A percentile compares a stretch with the other conserved stretches of the same genome.
phyloP scores from a whole-genome alignment of 176 grass and related monocot species.

The Tillandsia fasciculata region DNA sequence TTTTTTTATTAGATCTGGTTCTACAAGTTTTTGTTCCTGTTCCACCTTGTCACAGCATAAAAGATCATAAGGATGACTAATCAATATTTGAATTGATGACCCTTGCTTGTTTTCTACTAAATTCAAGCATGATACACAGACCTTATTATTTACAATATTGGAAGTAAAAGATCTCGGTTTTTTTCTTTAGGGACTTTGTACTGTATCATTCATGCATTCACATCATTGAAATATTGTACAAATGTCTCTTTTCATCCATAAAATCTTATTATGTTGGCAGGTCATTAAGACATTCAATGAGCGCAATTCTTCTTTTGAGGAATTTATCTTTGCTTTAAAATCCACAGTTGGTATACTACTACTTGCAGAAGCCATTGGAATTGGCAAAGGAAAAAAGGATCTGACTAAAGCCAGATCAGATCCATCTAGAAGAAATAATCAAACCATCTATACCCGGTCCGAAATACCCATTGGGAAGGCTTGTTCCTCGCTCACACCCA shows the following conservation, averaged over 20 bases:
- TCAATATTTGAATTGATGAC: too few relatives aligned
- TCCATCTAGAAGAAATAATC: conserved; percentile 41
- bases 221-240: too few relatives aligned
- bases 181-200: not conserved
- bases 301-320: conserved; percentile 42
- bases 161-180: not conserved
- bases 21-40: too few relatives aligned
- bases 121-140: not conserved
- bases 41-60: too few relatives aligned
- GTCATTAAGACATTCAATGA: conserved; percentile 53
- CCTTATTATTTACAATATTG: not conserved
- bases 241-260: conserved; percentile 15
- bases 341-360: conserved; percentile 41
- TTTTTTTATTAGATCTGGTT: too few relatives aligned
- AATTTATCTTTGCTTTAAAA: conserved; percentile 65
- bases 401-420: conserved; percentile 59
- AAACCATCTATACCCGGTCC: conserved; percentile 28
- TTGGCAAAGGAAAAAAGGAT: conserved; percentile 73
- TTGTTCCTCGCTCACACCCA: conserved; percentile 55
- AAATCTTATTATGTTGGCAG: conserved; percentile 34
- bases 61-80: too few relatives aligned
- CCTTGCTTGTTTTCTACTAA: not conserved
- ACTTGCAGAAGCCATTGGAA: conserved; percentile 59
- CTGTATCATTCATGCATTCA: conserved; percentile 1
- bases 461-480: conserved; percentile 84